Conservation (phyloP, 768 basidiomycete genomes). For the Tephrocybe sp. region DNA sequence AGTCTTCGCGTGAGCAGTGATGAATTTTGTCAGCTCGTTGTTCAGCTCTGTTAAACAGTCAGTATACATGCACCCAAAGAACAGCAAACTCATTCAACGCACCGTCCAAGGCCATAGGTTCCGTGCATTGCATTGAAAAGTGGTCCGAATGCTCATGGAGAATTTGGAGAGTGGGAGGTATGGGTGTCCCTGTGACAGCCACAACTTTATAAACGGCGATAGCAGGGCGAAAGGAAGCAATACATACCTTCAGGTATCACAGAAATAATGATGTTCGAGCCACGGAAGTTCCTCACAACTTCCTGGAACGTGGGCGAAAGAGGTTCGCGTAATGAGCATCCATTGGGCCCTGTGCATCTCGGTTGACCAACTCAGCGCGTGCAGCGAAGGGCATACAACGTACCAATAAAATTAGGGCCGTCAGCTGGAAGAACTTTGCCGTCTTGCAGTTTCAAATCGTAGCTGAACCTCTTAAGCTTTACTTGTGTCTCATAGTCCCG, state of each 20-base stretch:
- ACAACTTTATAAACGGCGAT: neutral
- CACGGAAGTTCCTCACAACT: conserved; percentile 13
- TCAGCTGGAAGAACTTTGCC: conserved; percentile 4
- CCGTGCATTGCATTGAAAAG: conserved; percentile 11
- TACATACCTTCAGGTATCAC: conserved; percentile 10
- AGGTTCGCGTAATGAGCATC: conserved; percentile 12
- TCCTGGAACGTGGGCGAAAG: conserved; percentile 14
- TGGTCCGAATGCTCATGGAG: conserved; percentile 13
- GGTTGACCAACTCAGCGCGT: neutral
- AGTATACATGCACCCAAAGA: neutral
- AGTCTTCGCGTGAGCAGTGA: neutral
- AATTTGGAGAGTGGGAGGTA: conserved; percentile 6
- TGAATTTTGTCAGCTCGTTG: conserved; percentile 5
- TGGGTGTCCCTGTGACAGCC: conserved; percentile 1
- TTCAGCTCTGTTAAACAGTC: conserved; percentile 8
- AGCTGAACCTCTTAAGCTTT: conserved; percentile 11
- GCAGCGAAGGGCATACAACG: neutral
- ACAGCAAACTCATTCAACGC: neutral
- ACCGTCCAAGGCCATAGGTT: conserved; percentile 9
- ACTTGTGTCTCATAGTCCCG: conserved; percentile 11
- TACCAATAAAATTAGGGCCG: conserved; percentile 9
- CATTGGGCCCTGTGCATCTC: conserved; percentile 2
- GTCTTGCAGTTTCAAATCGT: conserved; percentile 9
- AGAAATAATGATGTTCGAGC: conserved; percentile 9
- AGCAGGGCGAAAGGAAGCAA: neutral